Base-by-base conservation (phyloP, 352 stramenopile genomes). In the Phytopythium litorale region DNA sequence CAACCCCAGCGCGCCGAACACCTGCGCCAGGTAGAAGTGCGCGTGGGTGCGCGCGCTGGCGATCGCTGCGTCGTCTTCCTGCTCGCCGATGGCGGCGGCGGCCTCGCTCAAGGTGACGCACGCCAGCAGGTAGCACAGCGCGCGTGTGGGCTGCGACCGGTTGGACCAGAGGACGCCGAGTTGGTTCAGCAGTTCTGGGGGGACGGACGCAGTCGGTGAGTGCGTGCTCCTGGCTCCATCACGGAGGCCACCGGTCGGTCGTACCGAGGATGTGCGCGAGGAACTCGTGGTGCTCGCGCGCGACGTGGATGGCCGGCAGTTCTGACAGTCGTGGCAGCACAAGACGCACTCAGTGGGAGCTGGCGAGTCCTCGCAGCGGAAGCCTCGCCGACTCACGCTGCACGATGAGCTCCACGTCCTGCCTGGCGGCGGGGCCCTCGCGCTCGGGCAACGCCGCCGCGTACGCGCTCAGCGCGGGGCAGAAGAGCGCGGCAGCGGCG, bases 11-110 rank as follows among this genome's bases (percentile, higher is more conserved):
- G 65, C 70, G 18, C 75, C 76, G 50, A 87, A 92, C 33, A 89
- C 70, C 49, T 92, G 83, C 8, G 83, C 83, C 48, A 92, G 58
- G 62, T 89, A 92, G 56, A 92, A 91, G 37, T 87, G 71, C 42
- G 79, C 64, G 57, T 88, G 78, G 6, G 76, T 83, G 19, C 77
- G 76, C 0, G 67, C 64, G 21, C 64, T 58, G 2, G 60, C 55
- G 30, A 68, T 51, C 19, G 57, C 30, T 4, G 53, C 51, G 23
- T 74, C 43, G 6, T 33, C 18, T 35, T 28, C n/a, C 28, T 65
- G 56, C 0, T 55, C 53, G 21, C 60, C 21, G 13, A 2, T 35
- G 37, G 4, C 28, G 3, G 5, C 40, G 37, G 28, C 28, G 37
- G 49, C 12, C 62, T 33, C 50, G 43, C 73, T 76, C 16, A 80